Evolutionary conservation across 129 eudicot species (phyloP).

Genomic region (Pulicaria dysenterica): DNA sequence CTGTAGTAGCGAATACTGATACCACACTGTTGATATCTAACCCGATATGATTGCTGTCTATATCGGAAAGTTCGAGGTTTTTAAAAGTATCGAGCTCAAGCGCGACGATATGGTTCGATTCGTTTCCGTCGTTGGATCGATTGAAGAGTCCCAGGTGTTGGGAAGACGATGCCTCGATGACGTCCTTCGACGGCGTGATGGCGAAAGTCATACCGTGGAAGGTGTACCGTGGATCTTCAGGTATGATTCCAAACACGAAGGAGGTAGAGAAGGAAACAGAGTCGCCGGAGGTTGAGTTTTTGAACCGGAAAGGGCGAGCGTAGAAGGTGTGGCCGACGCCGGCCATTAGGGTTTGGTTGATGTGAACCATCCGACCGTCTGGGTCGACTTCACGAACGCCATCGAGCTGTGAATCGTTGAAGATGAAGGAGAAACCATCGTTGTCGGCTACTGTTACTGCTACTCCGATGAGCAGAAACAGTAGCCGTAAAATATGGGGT

Average conservation of each 20-base stretch:
- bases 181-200: slow-evolving; percentile 40
- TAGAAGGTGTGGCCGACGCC: slow-evolving; percentile 56
- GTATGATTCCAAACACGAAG: slow-evolving; percentile 54
- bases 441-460: background rate
- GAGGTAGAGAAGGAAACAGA: slow-evolving; percentile 52
- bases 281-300: slow-evolving; percentile 32
- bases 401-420: slow-evolving; percentile 37
- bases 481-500: background rate
- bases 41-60: slow-evolving; percentile 57
- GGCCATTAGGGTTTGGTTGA: slow-evolving; percentile 30
- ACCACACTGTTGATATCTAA: slow-evolving; percentile 50
- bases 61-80: slow-evolving; percentile 45
- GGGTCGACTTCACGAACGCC: slow-evolving; percentile 41
- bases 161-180: slow-evolving; percentile 36
- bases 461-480: slow-evolving; percentile 14
- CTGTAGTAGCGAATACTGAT: slow-evolving; percentile 34
- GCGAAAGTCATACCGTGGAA: slow-evolving; percentile 64
- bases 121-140: slow-evolving; percentile 43
- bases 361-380: slow-evolving; percentile 27
- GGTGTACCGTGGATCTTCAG: slow-evolving; percentile 28
- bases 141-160: slow-evolving; percentile 57
- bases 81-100: slow-evolving; percentile 56
- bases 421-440: slow-evolving; percentile 38
- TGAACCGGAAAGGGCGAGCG: slow-evolving; percentile 39
- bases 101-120: slow-evolving; percentile 48